Evolutionary conservation across 2,329 filamentous ascomycete genomes (phyloP), one percentile per base, ranked within the genome.

Genomic region (Amauroascus niger): DNA sequence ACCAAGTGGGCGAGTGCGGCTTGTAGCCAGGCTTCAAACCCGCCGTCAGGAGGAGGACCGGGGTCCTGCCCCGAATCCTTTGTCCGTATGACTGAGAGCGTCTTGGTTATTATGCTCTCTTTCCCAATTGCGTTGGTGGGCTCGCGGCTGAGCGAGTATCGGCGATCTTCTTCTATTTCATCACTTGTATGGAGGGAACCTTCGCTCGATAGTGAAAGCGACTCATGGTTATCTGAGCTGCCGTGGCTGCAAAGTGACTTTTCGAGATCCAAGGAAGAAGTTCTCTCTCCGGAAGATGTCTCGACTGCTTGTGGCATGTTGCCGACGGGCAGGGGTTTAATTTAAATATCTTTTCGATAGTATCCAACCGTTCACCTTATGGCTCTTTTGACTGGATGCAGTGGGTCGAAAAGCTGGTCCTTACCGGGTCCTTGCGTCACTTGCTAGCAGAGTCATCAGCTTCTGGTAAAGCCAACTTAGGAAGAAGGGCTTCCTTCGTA

Each of bases 11-110:
- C 74, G 9, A 78, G 68, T 1, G 72, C 69, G 2, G 77, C 77
- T 60, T 81, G 79, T 0, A 72, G 66, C 78, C 78, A 81, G n/a
- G 79, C 79, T 30, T 68, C 62, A 26, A 75, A 61, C 1, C 79
- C 79, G 6, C 79, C 79, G 53, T 81, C 71, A 4, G 71, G 71
- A 9, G 71, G 69, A 11, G 69, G 71, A 0, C 68, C 69, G 9
- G 67, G 56, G 37, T 68, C 65, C 54, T 61, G 66, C 3, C 64
- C 63, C 3, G 67, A 69, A 35, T 69, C 69, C 51, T 63, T 63
- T 2, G 70, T 71, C 40, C 67, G 68, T 22, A 71, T 62, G 2
- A 63, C 59, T 1, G 69, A 69, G 20, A 72, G 60, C 0, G 67
- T 69, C 40, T 64, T 63, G 4, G 59, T 54, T 14, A 62, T 37